These are phyloP conservation scores for Rutstroemia sp. DNA, from an alignment of 2,329 filamentous ascomycete genomes.

Conservation along the genomic window DNA sequence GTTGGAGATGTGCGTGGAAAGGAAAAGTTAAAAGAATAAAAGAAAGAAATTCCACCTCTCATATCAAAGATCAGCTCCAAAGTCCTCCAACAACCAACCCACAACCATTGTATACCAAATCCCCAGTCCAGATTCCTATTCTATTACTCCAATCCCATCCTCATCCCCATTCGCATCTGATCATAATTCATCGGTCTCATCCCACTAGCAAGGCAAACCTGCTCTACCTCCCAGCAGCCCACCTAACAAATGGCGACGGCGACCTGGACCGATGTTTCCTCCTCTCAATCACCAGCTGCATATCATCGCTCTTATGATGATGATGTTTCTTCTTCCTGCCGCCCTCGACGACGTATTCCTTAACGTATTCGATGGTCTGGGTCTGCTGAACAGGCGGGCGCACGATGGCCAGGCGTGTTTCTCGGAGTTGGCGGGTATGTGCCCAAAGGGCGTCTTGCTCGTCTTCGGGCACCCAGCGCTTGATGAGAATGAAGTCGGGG, in stretches of 20 bases:
- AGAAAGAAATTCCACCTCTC: neutral
- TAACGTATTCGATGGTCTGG: constrained; percentile 18
- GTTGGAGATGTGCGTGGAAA: no score
- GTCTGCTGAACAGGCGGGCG: neutral
- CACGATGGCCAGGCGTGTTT: constrained; percentile 20
- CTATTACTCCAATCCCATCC: neutral
- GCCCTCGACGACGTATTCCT: constrained; percentile 23
- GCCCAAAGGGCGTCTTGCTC: constrained; percentile 67
- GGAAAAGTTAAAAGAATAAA: neutral
- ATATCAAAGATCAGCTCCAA: no score
- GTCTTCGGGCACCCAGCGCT: constrained; percentile 62
- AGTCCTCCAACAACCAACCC: no score
- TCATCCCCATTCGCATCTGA: neutral
- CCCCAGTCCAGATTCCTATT: neutral
- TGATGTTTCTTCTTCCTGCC: constrained; percentile 27
- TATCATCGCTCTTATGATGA: constrained; percentile 3
- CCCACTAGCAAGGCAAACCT: no score
- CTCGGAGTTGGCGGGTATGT: constrained; percentile 53
- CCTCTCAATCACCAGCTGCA: constrained; percentile 10
- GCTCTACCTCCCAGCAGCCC: constrained; percentile 4
- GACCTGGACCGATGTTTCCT: neutral
- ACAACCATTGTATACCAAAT: neutral
- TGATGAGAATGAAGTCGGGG: constrained; percentile 64
- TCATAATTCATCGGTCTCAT: no score
- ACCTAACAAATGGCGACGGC: constrained; percentile 3